These are phyloP conservation scores for Scenedesmus sp. DNA, from an alignment of 163 green algal genomes.

Conservation along the genomic window DNA sequence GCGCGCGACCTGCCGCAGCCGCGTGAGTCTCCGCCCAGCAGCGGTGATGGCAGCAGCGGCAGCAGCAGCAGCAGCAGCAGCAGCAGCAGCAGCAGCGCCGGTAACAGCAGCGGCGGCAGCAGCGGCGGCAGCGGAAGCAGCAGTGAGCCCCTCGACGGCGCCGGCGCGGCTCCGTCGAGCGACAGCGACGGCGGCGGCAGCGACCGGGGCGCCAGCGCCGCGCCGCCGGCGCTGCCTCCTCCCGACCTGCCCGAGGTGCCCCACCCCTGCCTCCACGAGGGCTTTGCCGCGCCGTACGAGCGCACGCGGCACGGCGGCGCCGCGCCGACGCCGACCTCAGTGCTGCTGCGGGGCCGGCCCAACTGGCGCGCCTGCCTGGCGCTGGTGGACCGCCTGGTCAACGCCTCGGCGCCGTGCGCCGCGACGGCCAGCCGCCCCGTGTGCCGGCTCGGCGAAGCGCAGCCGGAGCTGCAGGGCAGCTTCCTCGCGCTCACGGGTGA, in stretches of 20 bases:
- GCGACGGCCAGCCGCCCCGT: neutral
- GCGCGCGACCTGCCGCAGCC: too few relatives aligned
- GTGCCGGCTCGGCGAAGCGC: conserved; percentile 64
- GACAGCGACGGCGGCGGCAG: too few relatives aligned
- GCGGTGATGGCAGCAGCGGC: neutral
- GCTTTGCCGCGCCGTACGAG: conserved; percentile 57
- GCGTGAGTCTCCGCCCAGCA: too few relatives aligned
- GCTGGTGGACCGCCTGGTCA: conserved; percentile 62
- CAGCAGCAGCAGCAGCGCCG: neutral
- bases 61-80: neutral
- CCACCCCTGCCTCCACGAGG: conserved; percentile 74
- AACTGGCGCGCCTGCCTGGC: conserved; percentile 58
- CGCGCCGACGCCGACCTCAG: neutral
- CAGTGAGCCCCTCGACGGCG: neutral
- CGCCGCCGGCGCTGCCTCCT: too few relatives aligned
- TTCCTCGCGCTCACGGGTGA: conserved; percentile 58
- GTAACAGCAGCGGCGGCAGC: neutral
- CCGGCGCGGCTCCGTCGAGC: neutral
- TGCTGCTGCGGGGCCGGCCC: conserved; percentile 51
- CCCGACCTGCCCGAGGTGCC: conserved; percentile 33
- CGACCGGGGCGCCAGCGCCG: too few relatives aligned
- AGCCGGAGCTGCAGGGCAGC: conserved; percentile 42
- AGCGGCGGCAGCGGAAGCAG: neutral
- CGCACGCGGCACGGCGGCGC: conserved; percentile 34
- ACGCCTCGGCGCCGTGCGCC: conserved; percentile 44